Base-by-base conservation (phyloP, 148 eudicot species). In the Gaultheria prostrata region DNA sequence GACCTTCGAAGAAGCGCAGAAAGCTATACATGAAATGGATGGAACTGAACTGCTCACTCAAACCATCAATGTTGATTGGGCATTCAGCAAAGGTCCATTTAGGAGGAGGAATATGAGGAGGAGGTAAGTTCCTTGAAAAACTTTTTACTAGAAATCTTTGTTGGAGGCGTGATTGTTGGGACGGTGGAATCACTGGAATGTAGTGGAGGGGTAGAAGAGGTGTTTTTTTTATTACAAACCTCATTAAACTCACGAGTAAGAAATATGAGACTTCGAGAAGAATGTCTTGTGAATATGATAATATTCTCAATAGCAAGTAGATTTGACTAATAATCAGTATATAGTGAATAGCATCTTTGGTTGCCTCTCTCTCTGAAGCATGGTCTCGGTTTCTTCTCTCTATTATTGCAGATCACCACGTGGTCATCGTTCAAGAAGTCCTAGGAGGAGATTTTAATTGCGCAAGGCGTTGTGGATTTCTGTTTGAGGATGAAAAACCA, bases 71-170 rank as follows among this genome's bases (percentile, higher is more conserved):
- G 98, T 94, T 80, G 96, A 92, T 85, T 95, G 98, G 98, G 98
- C 98, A 82, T 95, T 95, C 88, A 89, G 96, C 91, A 95, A 90
- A 84, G 98, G 98, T 28, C 92, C 98, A 72, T 87, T 87, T 82
- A 91, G 82, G 57, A 90, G 88, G 86, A 90, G 89, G 89, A 91
- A 87, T 79, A 80, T 82, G 74, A 87, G 89, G 79, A 90, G 94
- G 86, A 90, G 97, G 98, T 94, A 89, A 77, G 87, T 84, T 61
- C 63, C 63, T 71, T 35, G 1, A 30, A 50, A 75, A 49, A 76
- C 7, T 5, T 50, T 50, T 77, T 77, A 4, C 12, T 46, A 0
- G 54, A 48, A n/a, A 48, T 15, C 4, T 73, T 35, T 73, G 49
- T 35, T 39, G 24, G 49, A n/a, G 17, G 72, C 20, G 15, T 28